Percentiles rank a stretch among this genome's conserved stretches.
phyloP scores from a whole-genome alignment of 2,329 filamentous ascomycete species.

The Calonectria pseudoturangicola region DNA sequence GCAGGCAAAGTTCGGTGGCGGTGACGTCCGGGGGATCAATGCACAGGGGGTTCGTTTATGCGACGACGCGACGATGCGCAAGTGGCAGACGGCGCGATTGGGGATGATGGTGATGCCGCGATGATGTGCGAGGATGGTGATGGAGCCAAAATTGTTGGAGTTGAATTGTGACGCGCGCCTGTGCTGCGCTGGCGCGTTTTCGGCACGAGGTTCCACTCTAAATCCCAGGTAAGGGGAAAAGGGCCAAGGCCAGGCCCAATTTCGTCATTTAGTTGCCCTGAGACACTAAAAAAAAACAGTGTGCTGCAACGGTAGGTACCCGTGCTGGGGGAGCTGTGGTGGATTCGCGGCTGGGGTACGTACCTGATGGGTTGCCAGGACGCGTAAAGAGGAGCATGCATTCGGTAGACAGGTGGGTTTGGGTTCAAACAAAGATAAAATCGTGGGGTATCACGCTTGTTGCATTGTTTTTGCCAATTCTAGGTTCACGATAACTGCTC shows the following conservation, averaged over 20 bases:
- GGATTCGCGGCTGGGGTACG: conserved; percentile 10
- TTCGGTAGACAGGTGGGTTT: not conserved
- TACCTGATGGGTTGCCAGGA: not conserved
- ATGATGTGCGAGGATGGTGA: conserved; percentile 35
- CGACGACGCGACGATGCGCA: conserved; percentile 20
- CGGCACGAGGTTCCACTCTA: conserved; percentile 28
- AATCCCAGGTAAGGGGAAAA: conserved; percentile 23
- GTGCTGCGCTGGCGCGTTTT: conserved; percentile 36
- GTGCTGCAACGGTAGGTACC: not conserved
- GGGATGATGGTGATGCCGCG: conserved; percentile 22
- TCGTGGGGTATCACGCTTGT: no score
- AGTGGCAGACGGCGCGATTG: conserved; percentile 7
- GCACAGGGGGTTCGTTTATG: not conserved
- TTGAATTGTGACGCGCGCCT: conserved; percentile 35
- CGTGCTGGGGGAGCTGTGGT: not conserved
- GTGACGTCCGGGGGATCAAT: not conserved
- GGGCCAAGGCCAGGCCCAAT: conserved; percentile 1
- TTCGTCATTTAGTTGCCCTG: conserved; percentile 24
- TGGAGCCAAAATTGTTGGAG: conserved; percentile 37
- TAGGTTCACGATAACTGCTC: no score
- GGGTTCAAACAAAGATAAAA: not conserved
- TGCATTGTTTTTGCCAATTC: no score
- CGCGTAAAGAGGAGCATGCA: not conserved
- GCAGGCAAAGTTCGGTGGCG: not conserved
- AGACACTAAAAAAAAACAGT: conserved; percentile 18